These are phyloP conservation scores for Lasiodiplodia gonubiensis DNA, from an alignment of 2,329 filamentous ascomycete genomes.

Conservation along the genomic window DNA sequence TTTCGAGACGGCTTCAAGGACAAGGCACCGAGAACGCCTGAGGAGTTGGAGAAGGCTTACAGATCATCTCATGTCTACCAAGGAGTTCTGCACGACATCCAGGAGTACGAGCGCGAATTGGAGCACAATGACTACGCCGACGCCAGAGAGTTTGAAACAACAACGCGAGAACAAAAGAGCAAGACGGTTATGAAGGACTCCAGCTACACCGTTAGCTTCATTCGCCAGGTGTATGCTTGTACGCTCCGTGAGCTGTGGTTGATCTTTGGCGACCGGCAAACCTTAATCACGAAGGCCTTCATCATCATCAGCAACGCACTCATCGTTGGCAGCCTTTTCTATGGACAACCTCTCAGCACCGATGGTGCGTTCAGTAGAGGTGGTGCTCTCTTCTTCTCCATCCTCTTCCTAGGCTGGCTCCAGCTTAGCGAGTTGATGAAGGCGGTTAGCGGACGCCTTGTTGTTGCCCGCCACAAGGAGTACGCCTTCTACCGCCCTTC, in stretches of 20 bases:
- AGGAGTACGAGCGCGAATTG: constrained; percentile 64
- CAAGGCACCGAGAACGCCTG: constrained; percentile 70
- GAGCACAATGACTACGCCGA: constrained; percentile 63
- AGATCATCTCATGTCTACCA: constrained; percentile 66
- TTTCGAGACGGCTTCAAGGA: constrained; percentile 65
- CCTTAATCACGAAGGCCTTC: constrained; percentile 78
- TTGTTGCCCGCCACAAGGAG: constrained; percentile 71
- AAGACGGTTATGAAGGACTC: constrained; percentile 69
- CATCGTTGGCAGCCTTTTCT: constrained; percentile 81
- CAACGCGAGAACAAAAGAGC: constrained; percentile 70
- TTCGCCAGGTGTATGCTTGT: constrained; percentile 71
- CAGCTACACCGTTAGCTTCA: constrained; percentile 77
- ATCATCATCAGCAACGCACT: constrained; percentile 76
- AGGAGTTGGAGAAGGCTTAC: constrained; percentile 73
- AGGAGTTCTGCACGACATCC: constrained; percentile 65
- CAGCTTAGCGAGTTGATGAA: constrained; percentile 80
- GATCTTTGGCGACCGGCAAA: constrained; percentile 74
- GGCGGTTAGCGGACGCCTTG: constrained; percentile 71
- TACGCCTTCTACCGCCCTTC: constrained; percentile 75
- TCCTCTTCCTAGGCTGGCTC: constrained; percentile 71
- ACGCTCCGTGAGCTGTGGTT: constrained; percentile 80
- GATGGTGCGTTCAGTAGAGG: constrained; percentile 67
- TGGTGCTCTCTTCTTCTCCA: constrained; percentile 69
- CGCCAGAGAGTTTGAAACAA: constrained; percentile 68
- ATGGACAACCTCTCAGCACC: constrained; percentile 66